These are phyloP conservation scores for Carallia brachiata DNA, from an alignment of 345 rosid genomes.

Conservation along the genomic window DNA sequence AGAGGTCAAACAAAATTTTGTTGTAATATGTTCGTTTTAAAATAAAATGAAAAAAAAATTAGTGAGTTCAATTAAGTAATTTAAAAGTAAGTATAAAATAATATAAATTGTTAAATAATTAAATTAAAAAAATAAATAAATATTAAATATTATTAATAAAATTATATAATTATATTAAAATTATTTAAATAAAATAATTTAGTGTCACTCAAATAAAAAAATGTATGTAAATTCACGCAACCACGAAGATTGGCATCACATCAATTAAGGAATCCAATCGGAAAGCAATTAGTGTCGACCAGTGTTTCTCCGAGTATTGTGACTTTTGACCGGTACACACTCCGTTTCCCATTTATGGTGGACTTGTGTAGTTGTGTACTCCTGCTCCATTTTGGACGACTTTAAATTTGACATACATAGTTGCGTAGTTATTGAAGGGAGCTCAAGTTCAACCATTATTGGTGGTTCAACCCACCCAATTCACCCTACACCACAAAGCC, in stretches of 20 bases:
- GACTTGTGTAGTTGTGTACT: not conserved
- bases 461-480: conserved; percentile 29
- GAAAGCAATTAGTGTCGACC: not conserved
- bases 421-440: not conserved
- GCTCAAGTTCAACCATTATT: conserved; percentile 10
- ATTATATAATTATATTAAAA: no score
- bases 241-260: not conserved
- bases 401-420: not conserved
- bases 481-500: conserved; percentile 3
- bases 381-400: not conserved
- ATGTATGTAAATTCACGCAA: not conserved
- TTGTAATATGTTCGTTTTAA: no score
- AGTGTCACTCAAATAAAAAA: no score
- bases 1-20: no score
- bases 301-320: not conserved
- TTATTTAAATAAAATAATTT: no score
- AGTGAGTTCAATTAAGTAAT: no score
- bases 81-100: no score
- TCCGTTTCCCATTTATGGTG: not conserved
- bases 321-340: not conserved
- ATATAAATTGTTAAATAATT: no score
- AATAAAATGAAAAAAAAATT: no score
- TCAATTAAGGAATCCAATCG: not conserved
- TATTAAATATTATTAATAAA: no score
- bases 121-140: no score